Conservation (phyloP, 352 stramenopile genomes). For the Phytophthora pini region DNA sequence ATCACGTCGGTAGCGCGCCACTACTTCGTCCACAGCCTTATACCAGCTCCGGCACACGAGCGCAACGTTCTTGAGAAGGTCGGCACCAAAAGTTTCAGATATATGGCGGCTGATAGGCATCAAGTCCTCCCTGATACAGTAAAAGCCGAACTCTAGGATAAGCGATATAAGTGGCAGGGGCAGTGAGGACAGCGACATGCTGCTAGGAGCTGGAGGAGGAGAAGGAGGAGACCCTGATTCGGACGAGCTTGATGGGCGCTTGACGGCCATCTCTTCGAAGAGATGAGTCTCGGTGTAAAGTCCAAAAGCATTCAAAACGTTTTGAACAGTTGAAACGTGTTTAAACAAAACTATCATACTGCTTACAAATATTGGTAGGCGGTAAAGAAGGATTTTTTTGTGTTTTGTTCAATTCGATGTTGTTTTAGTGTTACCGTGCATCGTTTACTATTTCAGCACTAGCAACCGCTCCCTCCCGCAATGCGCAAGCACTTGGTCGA, state of each 20-base stretch:
- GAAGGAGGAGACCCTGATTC: constrained; percentile 1
- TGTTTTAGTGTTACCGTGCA: no score
- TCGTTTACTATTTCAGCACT: background rate
- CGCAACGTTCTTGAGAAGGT: constrained; percentile 31
- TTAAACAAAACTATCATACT: no score
- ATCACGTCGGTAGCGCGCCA: constrained; percentile 29
- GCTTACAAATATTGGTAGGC: no score
- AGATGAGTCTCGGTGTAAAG: background rate
- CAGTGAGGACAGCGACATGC: constrained; percentile 27
- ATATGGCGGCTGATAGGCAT: constrained; percentile 5
- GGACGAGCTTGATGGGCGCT: constrained; percentile 3
- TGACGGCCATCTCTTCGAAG: constrained; percentile 5
- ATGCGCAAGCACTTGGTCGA: constrained; percentile 64
- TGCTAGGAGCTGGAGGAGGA: background rate
- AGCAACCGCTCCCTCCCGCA: constrained; percentile 39
- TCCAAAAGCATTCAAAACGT: background rate
- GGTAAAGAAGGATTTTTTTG: no score
- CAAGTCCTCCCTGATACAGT: constrained; percentile 25
- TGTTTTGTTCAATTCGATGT: no score
- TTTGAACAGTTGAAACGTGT: background rate
- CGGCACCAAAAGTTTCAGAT: background rate
- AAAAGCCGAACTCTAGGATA: constrained; percentile 39
- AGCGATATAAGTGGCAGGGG: constrained; percentile 42
- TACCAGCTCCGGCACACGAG: constrained; percentile 46
- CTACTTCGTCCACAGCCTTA: constrained; percentile 40